phyloP scores from a whole-genome alignment of 2,329 filamentous ascomycete genomes.

The Botrytis galanthina region DNA sequence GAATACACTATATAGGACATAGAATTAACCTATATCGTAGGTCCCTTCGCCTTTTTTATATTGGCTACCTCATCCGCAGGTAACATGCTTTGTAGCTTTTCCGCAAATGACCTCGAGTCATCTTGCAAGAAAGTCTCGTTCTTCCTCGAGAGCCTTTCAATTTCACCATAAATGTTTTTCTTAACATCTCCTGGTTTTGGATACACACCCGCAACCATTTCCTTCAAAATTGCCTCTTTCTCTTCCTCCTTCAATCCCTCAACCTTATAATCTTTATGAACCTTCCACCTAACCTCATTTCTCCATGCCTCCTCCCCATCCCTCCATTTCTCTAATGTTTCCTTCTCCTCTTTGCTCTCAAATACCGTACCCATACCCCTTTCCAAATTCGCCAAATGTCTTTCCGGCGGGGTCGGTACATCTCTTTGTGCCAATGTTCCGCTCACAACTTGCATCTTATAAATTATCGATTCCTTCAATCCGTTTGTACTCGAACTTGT shows the following conservation, averaged over 20 bases:
- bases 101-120: conserved; percentile 33
- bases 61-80: conserved; percentile 22
- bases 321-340: conserved; percentile 15
- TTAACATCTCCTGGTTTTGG: conserved; percentile 24
- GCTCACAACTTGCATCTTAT: conserved; percentile 35
- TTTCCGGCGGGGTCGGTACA: conserved; percentile 20
- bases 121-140: conserved; percentile 38
- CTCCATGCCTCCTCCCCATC: conserved; percentile 9
- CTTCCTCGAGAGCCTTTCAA: conserved; percentile 31
- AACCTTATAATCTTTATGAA: conserved; percentile 17
- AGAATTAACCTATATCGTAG: conserved; percentile 5
- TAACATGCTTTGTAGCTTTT: conserved; percentile 34
- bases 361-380: conserved; percentile 32
- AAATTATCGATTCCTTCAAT: conserved; percentile 29
- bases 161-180: conserved; percentile 25
- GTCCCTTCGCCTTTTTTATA: conserved; percentile 1
- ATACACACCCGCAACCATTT: conserved; percentile 38
- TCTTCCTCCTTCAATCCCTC: conserved; percentile 23
- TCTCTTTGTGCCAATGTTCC: conserved; percentile 23
- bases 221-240: conserved; percentile 28
- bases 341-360: conserved; percentile 30
- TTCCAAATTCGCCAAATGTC: conserved; percentile 28
- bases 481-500: conserved; percentile 27
- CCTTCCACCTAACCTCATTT: conserved; percentile 10
- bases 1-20: conserved; percentile 22